A percentile compares a stretch with the other conserved stretches of the same genome.
These are phyloP conservation scores for Taiozyma onychis DNA, from an alignment of 1,139 yeast genomes.

Conservation along the genomic window DNA sequence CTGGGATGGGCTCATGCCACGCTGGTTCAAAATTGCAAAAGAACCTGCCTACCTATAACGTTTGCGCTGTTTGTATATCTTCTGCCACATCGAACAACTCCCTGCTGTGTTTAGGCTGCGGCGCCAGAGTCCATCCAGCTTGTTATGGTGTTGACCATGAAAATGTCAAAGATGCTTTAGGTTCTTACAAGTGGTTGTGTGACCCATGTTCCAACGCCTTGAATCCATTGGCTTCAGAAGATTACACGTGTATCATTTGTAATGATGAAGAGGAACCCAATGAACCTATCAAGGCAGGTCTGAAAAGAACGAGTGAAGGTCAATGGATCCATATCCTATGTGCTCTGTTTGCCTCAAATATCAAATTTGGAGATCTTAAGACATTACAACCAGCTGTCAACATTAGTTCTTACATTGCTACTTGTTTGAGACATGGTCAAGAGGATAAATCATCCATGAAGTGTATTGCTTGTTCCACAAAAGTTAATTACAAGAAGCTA, in stretches of 20 bases:
- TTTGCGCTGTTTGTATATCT: slow-evolving; percentile 17
- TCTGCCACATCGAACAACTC: neutral
- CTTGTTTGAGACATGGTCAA: neutral
- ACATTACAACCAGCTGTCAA: slow-evolving; percentile 41
- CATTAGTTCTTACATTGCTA: slow-evolving; percentile 6
- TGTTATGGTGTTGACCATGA: slow-evolving; percentile 53
- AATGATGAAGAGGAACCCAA: slow-evolving; percentile 42
- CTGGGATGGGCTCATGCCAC: neutral
- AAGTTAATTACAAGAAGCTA: slow-evolving; percentile 1
- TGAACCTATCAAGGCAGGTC: slow-evolving; percentile 38
- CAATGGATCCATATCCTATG: slow-evolving; percentile 83
- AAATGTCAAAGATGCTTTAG: neutral
- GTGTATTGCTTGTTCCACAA: slow-evolving; percentile 10
- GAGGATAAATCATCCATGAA: neutral
- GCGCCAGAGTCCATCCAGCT: slow-evolving; percentile 60
- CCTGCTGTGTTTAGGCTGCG: slow-evolving; percentile 59
- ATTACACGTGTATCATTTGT: slow-evolving; percentile 66
- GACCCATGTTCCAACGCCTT: slow-evolving; percentile 74
- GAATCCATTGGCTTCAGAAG: slow-evolving; percentile 51
- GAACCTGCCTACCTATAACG: neutral
- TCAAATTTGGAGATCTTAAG: slow-evolving; percentile 36
- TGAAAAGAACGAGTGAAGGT: slow-evolving; percentile 65
- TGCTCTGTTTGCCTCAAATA: slow-evolving; percentile 47
- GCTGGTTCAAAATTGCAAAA: neutral
- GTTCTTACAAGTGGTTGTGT: slow-evolving; percentile 59